Base-by-base conservation (phyloP, 2,329 filamentous ascomycete genomes). In the Mycocentrospora acerina region DNA sequence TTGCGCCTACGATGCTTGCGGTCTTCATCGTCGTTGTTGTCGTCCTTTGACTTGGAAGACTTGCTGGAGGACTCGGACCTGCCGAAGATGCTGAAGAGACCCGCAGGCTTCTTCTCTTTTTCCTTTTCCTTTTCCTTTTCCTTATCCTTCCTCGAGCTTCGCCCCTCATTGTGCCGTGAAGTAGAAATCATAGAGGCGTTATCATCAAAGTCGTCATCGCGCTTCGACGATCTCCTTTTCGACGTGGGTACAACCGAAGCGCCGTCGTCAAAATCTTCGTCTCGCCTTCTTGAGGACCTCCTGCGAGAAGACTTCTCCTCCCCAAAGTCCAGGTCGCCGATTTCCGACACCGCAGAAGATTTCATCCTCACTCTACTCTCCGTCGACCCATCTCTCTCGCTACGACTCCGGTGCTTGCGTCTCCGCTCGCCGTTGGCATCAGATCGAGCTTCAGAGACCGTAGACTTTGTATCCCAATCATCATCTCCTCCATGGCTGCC, bases 61-160 rank as follows among this genome's bases (percentile, higher is more conserved):
- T 62, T 67, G 44, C 62, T 59, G 4, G 55, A 48, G 4, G 55
- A 48, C 27, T 59, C 63, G 2, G 71, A 71, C 55, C 71, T 75
- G 48, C 70, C 67, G 46, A 71, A 66, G 35, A 75, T 74, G 7
- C 75, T 69, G 33, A 75, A 69, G 7, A 76, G 37, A 10, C 72
- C 70, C 32, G 67, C 67, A 32, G 71, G 71, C 47, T 71, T 69
- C 44, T 72, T 72, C 34, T 71, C 70, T 44, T 71, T 66, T 25
- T 64, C 54, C 40, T 54, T 60, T 13, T 59, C 55, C 33, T 55
- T 60, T 32, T 45, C 28, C 15, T 17, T 14, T 5, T 40, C 19
- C 19, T 22, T 22, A 22, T 44, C 37, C 27, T 32, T 37, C 10
- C 34, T 22, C 4, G 59, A 45, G 19, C 49, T 55, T 15, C 67